A percentile compares a stretch with the other conserved stretches of the same genome.
phyloP scores from a whole-genome alignment of 352 stramenopile genomes.

The Phytopythium litorale region DNA sequence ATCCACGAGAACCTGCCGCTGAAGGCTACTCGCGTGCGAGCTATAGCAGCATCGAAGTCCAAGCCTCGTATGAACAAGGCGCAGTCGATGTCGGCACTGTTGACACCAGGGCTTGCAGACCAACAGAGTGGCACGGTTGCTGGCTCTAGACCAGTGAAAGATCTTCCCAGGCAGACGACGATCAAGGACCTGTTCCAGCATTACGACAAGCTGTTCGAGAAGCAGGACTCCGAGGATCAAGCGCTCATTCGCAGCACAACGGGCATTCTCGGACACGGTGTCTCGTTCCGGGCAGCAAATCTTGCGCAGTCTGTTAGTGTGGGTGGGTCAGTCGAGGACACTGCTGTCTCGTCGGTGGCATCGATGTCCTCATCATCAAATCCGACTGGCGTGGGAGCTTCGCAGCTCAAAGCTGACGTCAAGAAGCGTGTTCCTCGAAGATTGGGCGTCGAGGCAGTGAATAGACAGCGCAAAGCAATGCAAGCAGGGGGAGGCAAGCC shows the following conservation, averaged over 20 bases:
- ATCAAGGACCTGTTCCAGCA: conserved; percentile 41
- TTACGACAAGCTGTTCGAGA: conserved; percentile 33
- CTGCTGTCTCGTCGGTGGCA: neutral
- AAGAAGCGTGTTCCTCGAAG: conserved; percentile 5
- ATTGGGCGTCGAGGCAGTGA: neutral
- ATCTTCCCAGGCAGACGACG: conserved; percentile 14
- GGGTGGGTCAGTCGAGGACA: neutral
- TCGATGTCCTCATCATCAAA: neutral
- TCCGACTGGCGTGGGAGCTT: neutral
- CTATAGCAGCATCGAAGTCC: conserved; percentile 18
- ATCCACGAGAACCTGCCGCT: conserved; percentile 32
- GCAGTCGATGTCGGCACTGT: conserved; percentile 20
- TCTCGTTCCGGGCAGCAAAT: neutral
- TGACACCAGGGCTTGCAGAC: neutral
- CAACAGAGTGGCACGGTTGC: neutral
- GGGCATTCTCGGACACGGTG: neutral
- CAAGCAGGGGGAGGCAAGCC: neutral
- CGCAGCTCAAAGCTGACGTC: neutral
- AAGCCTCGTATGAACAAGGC: conserved; percentile 12
- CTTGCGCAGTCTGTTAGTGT: too few relatives aligned
- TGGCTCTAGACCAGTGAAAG: neutral
- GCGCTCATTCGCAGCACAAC: neutral
- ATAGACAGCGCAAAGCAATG: neutral
- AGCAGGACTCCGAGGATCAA: conserved; percentile 19
- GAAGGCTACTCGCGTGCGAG: conserved; percentile 5